Evolutionary conservation across 306 rosid genomes (phyloP).

Genomic region (Trichosanthes truncata): DNA sequence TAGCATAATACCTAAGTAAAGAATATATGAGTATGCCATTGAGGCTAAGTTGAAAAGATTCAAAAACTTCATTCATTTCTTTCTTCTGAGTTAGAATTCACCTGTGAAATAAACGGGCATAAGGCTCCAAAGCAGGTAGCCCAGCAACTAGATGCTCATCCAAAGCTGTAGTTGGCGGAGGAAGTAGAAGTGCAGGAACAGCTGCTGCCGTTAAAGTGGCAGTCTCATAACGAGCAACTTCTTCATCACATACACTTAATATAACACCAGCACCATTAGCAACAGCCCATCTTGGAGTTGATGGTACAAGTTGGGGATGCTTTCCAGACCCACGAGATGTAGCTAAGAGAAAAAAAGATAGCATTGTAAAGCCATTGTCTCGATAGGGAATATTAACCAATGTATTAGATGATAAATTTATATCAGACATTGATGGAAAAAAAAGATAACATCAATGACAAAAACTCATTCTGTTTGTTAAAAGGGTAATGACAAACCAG

Average conservation of each 20-base stretch:
- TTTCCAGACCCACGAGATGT: slow-evolving; percentile 94
- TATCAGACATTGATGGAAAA: background rate
- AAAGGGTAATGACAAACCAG: slow-evolving; percentile 33
- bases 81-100: slow-evolving; percentile 12
- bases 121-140: slow-evolving; percentile 97
- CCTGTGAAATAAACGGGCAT: slow-evolving; percentile 98
- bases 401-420: background rate
- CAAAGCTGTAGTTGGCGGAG: slow-evolving; percentile 95
- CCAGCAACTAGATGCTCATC: slow-evolving; percentile 99
- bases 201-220: slow-evolving; percentile 95
- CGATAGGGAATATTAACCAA: background rate
- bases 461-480: background rate
- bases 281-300: slow-evolving; percentile 98
- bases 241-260: slow-evolving; percentile 98
- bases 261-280: slow-evolving; percentile 99
- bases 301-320: slow-evolving; percentile 91
- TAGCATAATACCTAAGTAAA: slow-evolving; percentile 75
- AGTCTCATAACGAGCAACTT: slow-evolving; percentile 94
- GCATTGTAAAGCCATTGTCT: background rate
- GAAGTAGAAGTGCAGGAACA: slow-evolving; percentile 96
- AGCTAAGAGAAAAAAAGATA: slow-evolving; percentile 24
- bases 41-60: background rate
- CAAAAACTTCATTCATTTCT: background rate
- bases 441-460: background rate
- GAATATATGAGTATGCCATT: background rate